These are phyloP conservation scores for Aspergillus avenaceus DNA, from an alignment of 495 filamentous ascomycete species.

Conservation along the genomic window DNA sequence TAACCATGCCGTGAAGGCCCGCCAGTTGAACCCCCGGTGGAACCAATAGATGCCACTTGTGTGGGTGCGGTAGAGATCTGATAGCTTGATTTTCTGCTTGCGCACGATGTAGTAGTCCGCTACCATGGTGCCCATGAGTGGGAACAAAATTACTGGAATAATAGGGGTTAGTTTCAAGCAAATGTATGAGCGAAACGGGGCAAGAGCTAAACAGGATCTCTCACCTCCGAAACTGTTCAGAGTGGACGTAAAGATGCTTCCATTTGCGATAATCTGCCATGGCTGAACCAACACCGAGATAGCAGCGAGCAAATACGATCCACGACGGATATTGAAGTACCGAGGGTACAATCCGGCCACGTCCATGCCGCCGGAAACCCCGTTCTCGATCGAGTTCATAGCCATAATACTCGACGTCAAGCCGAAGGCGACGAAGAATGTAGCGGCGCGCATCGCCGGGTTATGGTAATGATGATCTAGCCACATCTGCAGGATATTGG, in stretches of 20 bases:
- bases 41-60: slow-evolving; percentile 32
- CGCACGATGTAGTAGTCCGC: slow-evolving; percentile 33
- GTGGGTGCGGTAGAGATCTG: slow-evolving; percentile 27
- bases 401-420: slow-evolving; percentile 27
- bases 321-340: slow-evolving; percentile 49
- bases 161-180: too few relatives aligned
- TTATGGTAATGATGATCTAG: slow-evolving; percentile 24
- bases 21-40: slow-evolving; percentile 34
- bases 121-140: slow-evolving; percentile 31
- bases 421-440: slow-evolving; percentile 40
- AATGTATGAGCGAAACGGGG: too few relatives aligned
- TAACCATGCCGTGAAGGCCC: slow-evolving; percentile 32
- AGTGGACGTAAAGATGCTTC: slow-evolving; percentile 41
- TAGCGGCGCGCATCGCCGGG: slow-evolving; percentile 27
- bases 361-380: slow-evolving; percentile 39
- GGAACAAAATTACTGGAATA: slow-evolving; percentile 38
- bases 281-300: slow-evolving; percentile 40
- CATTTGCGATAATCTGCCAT: slow-evolving; percentile 43
- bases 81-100: slow-evolving; percentile 27
- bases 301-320: slow-evolving; percentile 34
- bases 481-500: slow-evolving; percentile 26
- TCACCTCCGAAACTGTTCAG: slow-evolving; percentile 32
- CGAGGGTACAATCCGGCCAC: slow-evolving; percentile 38
- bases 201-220: background rate
- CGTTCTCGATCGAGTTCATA: slow-evolving; percentile 30